Evolutionary conservation across 768 basidiomycete species (phyloP), one percentile per base, ranked within the genome.

Genomic region (Termitomyces sp.): DNA sequence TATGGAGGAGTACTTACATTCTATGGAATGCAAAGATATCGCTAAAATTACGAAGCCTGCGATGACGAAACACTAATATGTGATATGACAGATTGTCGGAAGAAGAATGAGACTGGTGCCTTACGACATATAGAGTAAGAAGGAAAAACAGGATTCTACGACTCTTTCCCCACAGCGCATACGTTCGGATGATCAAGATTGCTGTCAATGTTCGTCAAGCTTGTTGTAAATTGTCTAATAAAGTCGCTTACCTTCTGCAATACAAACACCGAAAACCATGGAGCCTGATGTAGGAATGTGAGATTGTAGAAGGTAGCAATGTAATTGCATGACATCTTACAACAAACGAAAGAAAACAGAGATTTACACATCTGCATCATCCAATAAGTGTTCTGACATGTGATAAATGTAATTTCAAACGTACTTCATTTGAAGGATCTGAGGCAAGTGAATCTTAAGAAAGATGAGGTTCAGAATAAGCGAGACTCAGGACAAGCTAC

Each of bases 111-210:
- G 36, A 46, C 16, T 7, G 26, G 5, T 7, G 26, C 59, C 58
- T 34, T 53, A 62, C 61, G 4, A 48, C 24, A 27, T 57, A 59
- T 27, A 59, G 22, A 24, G 22, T 12, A 14, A 59, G 10, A 34
- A 62, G 46, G 39, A 37, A 54, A 31, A 57, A 32, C 4, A 62
- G 48, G 6, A 62, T 27, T 41, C 20, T 53, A 12, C 55, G 55
- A 14, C 46, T 59, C 44, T 59, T 59, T 13, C 53, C 63, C 59
- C 59, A 60, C 42, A 65, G 53, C 4, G 64, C 64, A 36, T 59
- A 60, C 8, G 64, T 63, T 46, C 65, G 65, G 9, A 65, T 55
- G 3, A 65, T 12, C 18, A 65, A 53, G 32, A 65, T 48, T 7
- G 63, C 65, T 65, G 27, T 22, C 34, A 27, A 22, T 34, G 22